These are phyloP conservation scores for Trichoderma sp. DNA, from an alignment of 2,329 filamentous ascomycete species.

Conservation along the genomic window DNA sequence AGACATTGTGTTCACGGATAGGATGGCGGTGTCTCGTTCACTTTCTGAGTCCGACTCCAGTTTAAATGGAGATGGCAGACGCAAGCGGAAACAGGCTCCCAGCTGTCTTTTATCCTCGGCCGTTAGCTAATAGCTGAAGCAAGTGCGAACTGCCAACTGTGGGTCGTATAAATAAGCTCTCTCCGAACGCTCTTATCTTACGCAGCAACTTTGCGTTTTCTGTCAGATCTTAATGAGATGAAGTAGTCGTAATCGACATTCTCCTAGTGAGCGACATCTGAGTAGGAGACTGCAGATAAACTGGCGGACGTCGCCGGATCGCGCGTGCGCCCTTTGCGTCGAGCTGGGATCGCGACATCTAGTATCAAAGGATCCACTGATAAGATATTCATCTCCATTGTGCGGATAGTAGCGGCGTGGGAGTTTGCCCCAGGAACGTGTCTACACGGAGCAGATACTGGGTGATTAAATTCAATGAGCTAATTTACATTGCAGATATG, in stretches of 20 bases:
- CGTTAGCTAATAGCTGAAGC: conserved; percentile 2
- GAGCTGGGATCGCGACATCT: not conserved
- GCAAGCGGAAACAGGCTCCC: not conserved
- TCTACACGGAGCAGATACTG: not conserved
- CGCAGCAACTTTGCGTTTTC: not conserved
- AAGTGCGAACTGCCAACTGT: conserved; percentile 8
- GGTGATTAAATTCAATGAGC: not conserved
- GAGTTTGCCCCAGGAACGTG: not conserved
- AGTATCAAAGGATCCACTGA: not conserved
- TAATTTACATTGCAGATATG: not conserved
- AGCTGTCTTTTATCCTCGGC: conserved; percentile 6
- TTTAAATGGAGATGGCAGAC: not conserved
- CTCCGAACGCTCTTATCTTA: conserved; percentile 3
- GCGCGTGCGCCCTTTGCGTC: conserved; percentile 6
- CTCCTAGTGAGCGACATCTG: not conserved
- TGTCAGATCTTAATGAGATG: not conserved
- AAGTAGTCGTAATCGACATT: not conserved
- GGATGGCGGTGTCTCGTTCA: not conserved
- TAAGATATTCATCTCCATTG: conserved; percentile 1
- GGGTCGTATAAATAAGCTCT: conserved; percentile 15
- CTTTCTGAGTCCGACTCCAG: not conserved
- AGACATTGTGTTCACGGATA: conserved; percentile 5
- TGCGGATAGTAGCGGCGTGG: not conserved
- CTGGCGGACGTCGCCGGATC: conserved; percentile 12
- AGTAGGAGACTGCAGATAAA: not conserved